Base-by-base conservation (phyloP, 371 early-diverging fungal species). In the Mortierella sp. region DNA sequence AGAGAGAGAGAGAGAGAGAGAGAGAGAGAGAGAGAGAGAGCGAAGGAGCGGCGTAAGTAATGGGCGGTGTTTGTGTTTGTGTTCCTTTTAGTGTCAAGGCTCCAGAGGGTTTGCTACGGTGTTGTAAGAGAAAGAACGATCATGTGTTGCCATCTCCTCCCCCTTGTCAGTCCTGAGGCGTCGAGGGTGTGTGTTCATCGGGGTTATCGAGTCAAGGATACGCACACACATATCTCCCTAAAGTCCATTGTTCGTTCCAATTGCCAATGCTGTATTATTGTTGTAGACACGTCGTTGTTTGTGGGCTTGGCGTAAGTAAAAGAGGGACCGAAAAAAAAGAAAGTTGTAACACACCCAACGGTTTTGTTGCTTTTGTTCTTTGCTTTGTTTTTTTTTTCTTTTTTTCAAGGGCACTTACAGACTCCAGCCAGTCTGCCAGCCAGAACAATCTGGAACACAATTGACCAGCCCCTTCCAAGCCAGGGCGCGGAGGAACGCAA, bases 51-150 rank as follows among this genome's bases (percentile, higher is more conserved):
- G 8, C 5, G 44, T 41, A 37, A 70, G 68, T 19, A 47, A 34
- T 26, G 61, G 61, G 61, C 61, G 61, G 61, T 61, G 61, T 61
- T 61, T 61, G 61, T 48, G 48, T 48, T 48, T 48, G n/a, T 48
- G 47, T 47, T 48, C n/a, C 37, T 61, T 58, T 58, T 58, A 34
- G 58, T 26, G 31, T 55, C 34, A 31, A 55, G 58, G 52, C 10
- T 13, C 7, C 16, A 48, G 48, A 22, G 52, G 13, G 16, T 29
- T 55, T 55, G 31, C 34, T 55, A 34, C 22, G 37, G 34, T 34
- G 37, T 22, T 61, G 61, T 34, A 19, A n/a, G n/a, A n/a, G 4
- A 37, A 9, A 37, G 61, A 34, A 19, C 61, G 61, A 37, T 61
- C 61, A 61, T 61, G 61, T 61, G 61, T 9, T 37, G 39, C 34